Evolutionary conservation across 2,329 filamentous ascomycete species (phyloP).

Genomic region (Zymoseptoria brevis): DNA sequence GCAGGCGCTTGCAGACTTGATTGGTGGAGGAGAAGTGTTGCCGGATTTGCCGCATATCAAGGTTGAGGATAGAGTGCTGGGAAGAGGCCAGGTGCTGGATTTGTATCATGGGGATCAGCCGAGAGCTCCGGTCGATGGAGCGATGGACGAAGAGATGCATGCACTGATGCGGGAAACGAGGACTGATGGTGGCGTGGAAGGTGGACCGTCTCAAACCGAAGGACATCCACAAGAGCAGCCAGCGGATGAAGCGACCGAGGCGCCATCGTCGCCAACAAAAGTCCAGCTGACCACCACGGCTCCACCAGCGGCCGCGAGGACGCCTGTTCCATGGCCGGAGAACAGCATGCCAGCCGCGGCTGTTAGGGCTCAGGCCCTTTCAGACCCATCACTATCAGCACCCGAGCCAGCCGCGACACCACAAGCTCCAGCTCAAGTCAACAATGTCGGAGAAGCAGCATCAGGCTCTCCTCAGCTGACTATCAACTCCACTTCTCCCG

Average conservation of each 20-base stretch:
- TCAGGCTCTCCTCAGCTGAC: background rate
- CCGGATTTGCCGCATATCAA: constrained; percentile 12
- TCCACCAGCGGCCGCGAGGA: too few species aligned
- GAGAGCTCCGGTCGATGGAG: background rate
- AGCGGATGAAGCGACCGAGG: background rate
- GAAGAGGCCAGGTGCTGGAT: constrained; percentile 15
- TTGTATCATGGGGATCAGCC: background rate
- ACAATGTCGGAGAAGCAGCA: background rate
- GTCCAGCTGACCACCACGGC: background rate
- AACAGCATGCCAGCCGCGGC: background rate
- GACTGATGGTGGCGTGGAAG: background rate
- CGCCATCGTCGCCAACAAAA: background rate
- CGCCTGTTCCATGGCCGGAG: background rate
- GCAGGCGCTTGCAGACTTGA: constrained; percentile 6
- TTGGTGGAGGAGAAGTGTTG: constrained; percentile 10
- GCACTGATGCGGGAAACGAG: background rate
- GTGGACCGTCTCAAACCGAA: too few species aligned
- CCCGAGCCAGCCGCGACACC: background rate
- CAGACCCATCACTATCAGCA: background rate
- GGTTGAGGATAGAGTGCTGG: constrained; percentile 6
- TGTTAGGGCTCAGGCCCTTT: background rate
- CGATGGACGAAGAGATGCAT: background rate
- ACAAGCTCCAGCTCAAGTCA: background rate
- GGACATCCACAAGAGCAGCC: too few species aligned
- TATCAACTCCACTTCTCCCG: background rate